phyloP scores from a whole-genome alignment of 371 early-diverging fungal genomes.

The Blastocladiella emersonii region DNA sequence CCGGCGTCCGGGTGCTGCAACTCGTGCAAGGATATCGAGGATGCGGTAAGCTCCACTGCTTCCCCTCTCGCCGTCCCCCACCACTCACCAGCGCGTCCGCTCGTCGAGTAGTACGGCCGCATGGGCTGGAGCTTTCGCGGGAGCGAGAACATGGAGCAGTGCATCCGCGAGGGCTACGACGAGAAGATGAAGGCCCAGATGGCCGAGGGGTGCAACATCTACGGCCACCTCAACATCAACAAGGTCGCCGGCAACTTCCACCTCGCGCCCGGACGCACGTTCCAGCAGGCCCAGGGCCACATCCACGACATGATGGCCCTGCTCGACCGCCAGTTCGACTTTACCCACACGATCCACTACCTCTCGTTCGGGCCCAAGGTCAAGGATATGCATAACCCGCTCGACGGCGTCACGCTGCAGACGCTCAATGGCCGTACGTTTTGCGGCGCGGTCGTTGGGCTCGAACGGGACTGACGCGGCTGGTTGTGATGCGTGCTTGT shows the following conservation, averaged over 20 bases:
- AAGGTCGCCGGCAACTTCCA: slow-evolving; percentile 65
- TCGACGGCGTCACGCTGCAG: slow-evolving; percentile 48
- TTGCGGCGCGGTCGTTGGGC: too few relatives aligned
- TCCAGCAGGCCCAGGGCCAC: slow-evolving; percentile 62
- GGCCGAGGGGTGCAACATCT: slow-evolving; percentile 79
- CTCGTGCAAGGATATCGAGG: slow-evolving; percentile 80
- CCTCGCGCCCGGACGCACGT: slow-evolving; percentile 81
- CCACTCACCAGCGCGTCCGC: too few relatives aligned
- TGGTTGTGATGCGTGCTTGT: too few relatives aligned
- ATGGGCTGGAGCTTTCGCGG: slow-evolving; percentile 51
- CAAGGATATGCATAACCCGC: slow-evolving; percentile 53
- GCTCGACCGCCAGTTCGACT: slow-evolving; percentile 46
- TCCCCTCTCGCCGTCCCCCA: too few relatives aligned
- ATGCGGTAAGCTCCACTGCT: too few relatives aligned
- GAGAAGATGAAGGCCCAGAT: slow-evolving; percentile 59
- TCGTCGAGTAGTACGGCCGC: too few relatives aligned
- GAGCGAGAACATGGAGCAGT: slow-evolving; percentile 63
- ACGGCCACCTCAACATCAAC: slow-evolving; percentile 69
- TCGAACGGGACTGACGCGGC: too few relatives aligned
- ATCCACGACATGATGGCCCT: slow-evolving; percentile 63
- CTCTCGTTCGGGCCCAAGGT: slow-evolving; percentile 64
- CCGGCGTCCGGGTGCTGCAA: slow-evolving; percentile 84
- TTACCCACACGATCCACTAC: slow-evolving; percentile 69
- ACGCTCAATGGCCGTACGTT: slow-evolving; percentile 16
- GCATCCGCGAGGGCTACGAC: slow-evolving; percentile 70